Percentiles rank a stretch among this genome's conserved stretches.
Conservation (phyloP, 148 eudicot genomes). For the Gaultheria prostrata region DNA sequence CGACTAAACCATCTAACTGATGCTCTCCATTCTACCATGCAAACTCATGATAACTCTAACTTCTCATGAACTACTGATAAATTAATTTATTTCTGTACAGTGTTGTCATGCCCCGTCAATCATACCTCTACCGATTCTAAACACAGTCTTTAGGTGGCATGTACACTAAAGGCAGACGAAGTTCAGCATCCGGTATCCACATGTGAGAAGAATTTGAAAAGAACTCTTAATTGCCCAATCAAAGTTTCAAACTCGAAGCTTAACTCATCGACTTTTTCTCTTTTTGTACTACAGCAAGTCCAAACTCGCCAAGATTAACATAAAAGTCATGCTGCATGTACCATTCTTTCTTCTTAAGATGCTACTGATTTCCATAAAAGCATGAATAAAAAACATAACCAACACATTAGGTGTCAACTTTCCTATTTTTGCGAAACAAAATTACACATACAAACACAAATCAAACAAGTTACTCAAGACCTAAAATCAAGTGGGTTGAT, state of each 20-base stretch:
- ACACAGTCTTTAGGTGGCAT: not conserved
- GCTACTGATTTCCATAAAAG: not conserved
- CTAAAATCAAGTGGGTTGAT: too few species aligned
- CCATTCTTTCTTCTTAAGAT: not conserved
- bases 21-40: not conserved
- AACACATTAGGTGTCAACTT: not conserved
- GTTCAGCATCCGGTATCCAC: not conserved
- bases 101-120: not conserved
- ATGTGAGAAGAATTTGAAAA: not conserved
- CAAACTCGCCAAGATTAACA: not conserved
- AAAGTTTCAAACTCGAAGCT: not conserved
- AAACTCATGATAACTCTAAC: not conserved
- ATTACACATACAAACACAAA: not conserved
- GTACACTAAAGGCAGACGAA: not conserved
- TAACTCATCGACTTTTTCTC: not conserved
- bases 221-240: not conserved
- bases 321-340: not conserved
- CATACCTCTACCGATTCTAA: not conserved
- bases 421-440: not conserved
- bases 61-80: not conserved
- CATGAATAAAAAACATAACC: not conserved
- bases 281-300: not conserved
- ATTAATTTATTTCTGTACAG: not conserved
- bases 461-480: not conserved
- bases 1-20: not conserved